Conservation (phyloP, 139 green algal genomes). For the Micromonas commoda region DNA sequence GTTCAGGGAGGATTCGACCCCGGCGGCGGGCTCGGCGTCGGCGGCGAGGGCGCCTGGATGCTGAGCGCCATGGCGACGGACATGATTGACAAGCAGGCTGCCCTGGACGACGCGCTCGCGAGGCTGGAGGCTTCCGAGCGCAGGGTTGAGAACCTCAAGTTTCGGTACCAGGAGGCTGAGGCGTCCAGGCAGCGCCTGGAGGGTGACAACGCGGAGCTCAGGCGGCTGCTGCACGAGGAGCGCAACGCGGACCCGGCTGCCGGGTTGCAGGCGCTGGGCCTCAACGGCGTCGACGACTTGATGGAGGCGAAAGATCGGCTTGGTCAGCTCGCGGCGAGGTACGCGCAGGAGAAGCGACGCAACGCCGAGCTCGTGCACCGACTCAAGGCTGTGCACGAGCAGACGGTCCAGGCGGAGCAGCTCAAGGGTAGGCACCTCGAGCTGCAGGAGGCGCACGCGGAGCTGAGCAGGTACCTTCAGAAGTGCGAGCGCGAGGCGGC, state of each 20-base stretch:
- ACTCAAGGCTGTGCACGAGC: constrained; percentile 6
- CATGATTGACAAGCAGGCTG: constrained; percentile 2
- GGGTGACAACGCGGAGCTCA: neutral
- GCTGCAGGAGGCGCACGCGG: constrained; percentile 26
- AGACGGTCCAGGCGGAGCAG: constrained; percentile 1
- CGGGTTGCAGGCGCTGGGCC: neutral
- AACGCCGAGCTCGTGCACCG: constrained; percentile 17
- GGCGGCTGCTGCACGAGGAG: constrained; percentile 22
- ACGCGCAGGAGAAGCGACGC: constrained; percentile 3
- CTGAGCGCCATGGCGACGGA: neutral
- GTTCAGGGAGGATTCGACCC: neutral
- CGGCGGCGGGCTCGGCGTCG: neutral
- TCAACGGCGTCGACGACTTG: neutral
- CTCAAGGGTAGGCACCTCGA: constrained; percentile 8
- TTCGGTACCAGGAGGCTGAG: neutral
- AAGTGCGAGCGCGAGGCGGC: constrained; percentile 10
- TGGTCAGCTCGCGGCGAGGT: neutral
- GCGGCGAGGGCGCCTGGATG: neutral
- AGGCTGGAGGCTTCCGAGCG: neutral
- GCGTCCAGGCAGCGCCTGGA: neutral
- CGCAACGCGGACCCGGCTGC: neutral
- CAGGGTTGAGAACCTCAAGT: neutral
- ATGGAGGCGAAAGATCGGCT: neutral
- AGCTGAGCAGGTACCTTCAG: neutral
- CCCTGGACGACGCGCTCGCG: neutral